Conservation (phyloP, 495 filamentous ascomycete species). For the Neurospora cerealis region DNA sequence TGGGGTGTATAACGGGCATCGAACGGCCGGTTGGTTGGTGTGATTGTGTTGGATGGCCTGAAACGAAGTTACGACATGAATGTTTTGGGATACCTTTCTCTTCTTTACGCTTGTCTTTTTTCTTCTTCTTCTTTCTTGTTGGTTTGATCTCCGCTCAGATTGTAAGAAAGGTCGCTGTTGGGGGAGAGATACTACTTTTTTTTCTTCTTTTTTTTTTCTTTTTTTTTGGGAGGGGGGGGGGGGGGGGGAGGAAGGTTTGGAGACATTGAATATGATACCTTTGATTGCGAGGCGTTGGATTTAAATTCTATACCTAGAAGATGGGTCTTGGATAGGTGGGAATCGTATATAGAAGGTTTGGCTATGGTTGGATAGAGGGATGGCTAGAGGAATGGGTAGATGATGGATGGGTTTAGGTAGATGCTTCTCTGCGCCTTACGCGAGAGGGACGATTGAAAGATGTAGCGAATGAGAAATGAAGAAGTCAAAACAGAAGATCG, state of each 20-base stretch:
- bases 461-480: not conserved
- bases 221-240: too few species aligned
- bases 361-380: not conserved
- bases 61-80: not conserved
- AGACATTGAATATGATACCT: not conserved
- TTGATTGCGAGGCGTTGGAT: not conserved
- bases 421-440: not conserved
- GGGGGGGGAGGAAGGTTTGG: not conserved
- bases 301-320: not conserved
- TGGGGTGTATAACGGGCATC: not conserved
- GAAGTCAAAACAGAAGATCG: not conserved
- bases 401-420: not conserved
- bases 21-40: not conserved
- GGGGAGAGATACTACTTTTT: not conserved
- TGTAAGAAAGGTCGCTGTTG: not conserved
- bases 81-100: not conserved
- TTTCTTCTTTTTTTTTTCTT: not conserved
- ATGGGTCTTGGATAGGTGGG: not conserved
- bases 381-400: not conserved
- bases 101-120: not conserved
- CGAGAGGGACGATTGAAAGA: not conserved
- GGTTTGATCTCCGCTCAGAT: not conserved
- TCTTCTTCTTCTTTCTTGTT: not conserved
- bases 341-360: not conserved
- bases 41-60: not conserved